Conservation (phyloP, 495 filamentous ascomycete genomes). For the Tirmania nivea region DNA sequence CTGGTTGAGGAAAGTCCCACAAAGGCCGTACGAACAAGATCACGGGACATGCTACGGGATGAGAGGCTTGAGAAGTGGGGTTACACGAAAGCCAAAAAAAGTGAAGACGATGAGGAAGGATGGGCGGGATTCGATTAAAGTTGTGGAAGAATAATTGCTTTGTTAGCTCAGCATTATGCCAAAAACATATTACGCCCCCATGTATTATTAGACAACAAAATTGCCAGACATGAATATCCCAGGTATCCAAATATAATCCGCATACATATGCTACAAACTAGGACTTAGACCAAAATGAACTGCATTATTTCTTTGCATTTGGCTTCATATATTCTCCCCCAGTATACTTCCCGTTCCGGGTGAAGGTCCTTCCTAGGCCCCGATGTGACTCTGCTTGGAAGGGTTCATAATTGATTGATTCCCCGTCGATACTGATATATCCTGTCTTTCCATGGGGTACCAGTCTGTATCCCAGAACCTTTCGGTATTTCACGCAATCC, state of each 20-base stretch:
- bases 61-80: constrained; percentile 36
- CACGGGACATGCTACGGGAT: constrained; percentile 52
- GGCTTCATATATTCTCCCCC: neutral
- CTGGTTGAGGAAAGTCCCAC: constrained; percentile 34
- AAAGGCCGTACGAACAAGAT: constrained; percentile 50
- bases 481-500: constrained; percentile 54
- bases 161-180: too few relatives aligned
- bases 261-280: too few relatives aligned
- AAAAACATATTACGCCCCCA: too few relatives aligned
- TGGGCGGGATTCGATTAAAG: constrained; percentile 17
- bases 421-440: constrained; percentile 88
- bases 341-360: constrained; percentile 41
- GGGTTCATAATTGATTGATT: constrained; percentile 59
- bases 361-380: constrained; percentile 65
- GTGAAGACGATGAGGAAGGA: constrained; percentile 28
- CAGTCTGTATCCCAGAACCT: constrained; percentile 63
- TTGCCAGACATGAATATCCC: too few relatives aligned
- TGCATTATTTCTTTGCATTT: too few relatives aligned
- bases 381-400: constrained; percentile 81
- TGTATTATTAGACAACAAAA: too few relatives aligned
- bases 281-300: too few relatives aligned
- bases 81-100: constrained; percentile 19
- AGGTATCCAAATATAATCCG: too few relatives aligned
- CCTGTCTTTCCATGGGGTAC: constrained; percentile 49
- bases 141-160: too few relatives aligned